These are phyloP conservation scores for Linnemannia zychae DNA, from an alignment of 192 early-diverging fungal species.

Conservation along the genomic window DNA sequence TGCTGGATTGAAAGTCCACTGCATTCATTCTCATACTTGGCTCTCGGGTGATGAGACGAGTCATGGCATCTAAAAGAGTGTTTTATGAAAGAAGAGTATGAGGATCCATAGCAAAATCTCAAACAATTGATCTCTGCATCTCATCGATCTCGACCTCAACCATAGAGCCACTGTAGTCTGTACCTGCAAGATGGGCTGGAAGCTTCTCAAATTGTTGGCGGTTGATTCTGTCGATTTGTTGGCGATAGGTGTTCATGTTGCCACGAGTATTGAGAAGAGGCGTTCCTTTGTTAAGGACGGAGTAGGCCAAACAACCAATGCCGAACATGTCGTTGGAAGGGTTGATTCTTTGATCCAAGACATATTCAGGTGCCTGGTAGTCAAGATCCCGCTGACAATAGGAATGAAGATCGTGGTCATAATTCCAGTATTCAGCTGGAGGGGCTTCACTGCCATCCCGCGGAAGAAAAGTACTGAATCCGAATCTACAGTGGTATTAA, in stretches of 20 bases:
- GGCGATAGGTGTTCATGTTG: conserved; percentile 75
- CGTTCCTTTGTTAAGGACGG: conserved; percentile 76
- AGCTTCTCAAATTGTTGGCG: conserved; percentile 57
- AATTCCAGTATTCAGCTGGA: conserved; percentile 59
- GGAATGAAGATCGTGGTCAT: conserved; percentile 69
- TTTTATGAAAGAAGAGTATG: neutral
- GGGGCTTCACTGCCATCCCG: conserved; percentile 54
- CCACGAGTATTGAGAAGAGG: conserved; percentile 74
- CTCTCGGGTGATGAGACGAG: conserved; percentile 64
- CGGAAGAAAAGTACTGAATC: conserved; percentile 70
- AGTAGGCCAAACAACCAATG: conserved; percentile 82
- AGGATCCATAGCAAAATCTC: neutral
- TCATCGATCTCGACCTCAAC: neutral
- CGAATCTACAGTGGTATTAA: conserved; percentile 60
- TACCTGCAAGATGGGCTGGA: conserved; percentile 70
- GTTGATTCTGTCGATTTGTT: conserved; percentile 62
- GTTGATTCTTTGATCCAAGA: conserved; percentile 67
- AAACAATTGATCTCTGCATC: neutral
- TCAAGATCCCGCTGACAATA: conserved; percentile 68
- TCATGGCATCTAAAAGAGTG: conserved; percentile 58
- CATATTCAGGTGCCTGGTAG: conserved; percentile 76
- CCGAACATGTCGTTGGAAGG: conserved; percentile 82
- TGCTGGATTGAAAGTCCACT: conserved; percentile 72
- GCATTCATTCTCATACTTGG: conserved; percentile 71
- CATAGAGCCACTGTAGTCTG: neutral